A percentile compares a stretch with the other conserved stretches of the same genome.
Evolutionary conservation across 257 asterid genomes (phyloP).

Genomic region (Misopates orontium): DNA sequence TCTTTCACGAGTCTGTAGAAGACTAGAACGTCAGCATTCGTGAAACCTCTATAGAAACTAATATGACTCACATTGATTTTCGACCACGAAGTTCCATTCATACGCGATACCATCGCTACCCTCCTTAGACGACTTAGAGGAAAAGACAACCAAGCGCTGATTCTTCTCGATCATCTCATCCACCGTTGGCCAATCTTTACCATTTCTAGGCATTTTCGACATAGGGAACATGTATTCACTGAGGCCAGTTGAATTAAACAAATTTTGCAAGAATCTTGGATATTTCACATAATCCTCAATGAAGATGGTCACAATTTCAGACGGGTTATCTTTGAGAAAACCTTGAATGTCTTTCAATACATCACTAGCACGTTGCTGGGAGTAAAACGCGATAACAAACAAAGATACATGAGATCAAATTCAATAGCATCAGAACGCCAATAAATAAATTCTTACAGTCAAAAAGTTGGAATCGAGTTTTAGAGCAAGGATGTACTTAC

Average conservation of each 20-base stretch:
- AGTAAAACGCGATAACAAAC: neutral
- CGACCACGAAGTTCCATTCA: constrained; percentile 86
- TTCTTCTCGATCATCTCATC: constrained; percentile 74
- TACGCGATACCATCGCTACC: constrained; percentile 74
- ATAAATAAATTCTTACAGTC: too few relatives aligned
- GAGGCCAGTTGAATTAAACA: constrained; percentile 76
- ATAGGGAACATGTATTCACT: constrained; percentile 67
- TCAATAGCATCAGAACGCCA: too few relatives aligned
- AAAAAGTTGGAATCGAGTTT: neutral
- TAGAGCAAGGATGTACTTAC: constrained; percentile 46
- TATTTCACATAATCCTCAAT: constrained; percentile 80
- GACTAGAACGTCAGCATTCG: too few relatives aligned
- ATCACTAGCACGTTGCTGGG: constrained; percentile 81
- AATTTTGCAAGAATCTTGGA: constrained; percentile 61
- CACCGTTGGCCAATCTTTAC: constrained; percentile 85
- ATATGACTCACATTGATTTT: constrained; percentile 71
- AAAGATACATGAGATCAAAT: neutral
- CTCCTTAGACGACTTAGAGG: constrained; percentile 68
- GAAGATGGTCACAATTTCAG: constrained; percentile 75
- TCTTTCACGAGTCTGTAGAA: neutral
- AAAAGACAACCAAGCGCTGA: constrained; percentile 75
- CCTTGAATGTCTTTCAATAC: constrained; percentile 67
- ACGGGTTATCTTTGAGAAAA: constrained; percentile 55
- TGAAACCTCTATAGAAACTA: too few relatives aligned
- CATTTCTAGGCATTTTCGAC: constrained; percentile 69